Evolutionary conservation across 2,329 filamentous ascomycete species (phyloP).

Genomic region (Hortaea sp.): DNA sequence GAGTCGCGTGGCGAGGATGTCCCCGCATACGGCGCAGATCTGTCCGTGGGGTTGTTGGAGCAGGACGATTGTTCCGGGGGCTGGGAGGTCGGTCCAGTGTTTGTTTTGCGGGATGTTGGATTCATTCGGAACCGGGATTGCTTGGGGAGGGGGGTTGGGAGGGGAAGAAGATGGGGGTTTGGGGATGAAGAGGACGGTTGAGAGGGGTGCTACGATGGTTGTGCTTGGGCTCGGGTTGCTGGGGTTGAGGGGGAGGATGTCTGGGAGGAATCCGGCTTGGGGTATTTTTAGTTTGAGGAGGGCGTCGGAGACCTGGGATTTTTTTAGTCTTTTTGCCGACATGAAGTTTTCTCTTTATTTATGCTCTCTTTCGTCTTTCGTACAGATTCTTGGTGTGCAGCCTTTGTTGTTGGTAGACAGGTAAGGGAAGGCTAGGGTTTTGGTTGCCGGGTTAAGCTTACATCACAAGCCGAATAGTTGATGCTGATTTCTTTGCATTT

Average conservation of each 20-base stretch:
- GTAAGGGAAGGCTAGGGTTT: not conserved
- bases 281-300: conserved; percentile 59
- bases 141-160: too few relatives aligned
- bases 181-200: conserved; percentile 53
- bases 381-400: too few relatives aligned
- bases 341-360: too few relatives aligned
- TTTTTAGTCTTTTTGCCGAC: not conserved
- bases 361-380: too few relatives aligned
- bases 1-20: conserved; percentile 65
- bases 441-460: conserved; percentile 8
- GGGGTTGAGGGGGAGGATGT: conserved; percentile 34
- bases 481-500: conserved; percentile 2
- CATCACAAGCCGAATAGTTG: conserved; percentile 24
- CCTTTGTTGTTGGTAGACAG: too few relatives aligned
- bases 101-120: conserved; percentile 46
- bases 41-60: conserved; percentile 57
- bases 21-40: conserved; percentile 62
- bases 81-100: conserved; percentile 60
- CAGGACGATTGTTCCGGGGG: conserved; percentile 52
- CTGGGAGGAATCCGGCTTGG: conserved; percentile 56
- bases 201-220: conserved; percentile 43
- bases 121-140: too few relatives aligned
- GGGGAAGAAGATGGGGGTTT: too few relatives aligned
- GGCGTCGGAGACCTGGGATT: conserved; percentile 58
- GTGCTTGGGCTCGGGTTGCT: conserved; percentile 1